Conservation (phyloP, 2,329 filamentous ascomycete genomes). For the Botryotinia narcissicola region DNA sequence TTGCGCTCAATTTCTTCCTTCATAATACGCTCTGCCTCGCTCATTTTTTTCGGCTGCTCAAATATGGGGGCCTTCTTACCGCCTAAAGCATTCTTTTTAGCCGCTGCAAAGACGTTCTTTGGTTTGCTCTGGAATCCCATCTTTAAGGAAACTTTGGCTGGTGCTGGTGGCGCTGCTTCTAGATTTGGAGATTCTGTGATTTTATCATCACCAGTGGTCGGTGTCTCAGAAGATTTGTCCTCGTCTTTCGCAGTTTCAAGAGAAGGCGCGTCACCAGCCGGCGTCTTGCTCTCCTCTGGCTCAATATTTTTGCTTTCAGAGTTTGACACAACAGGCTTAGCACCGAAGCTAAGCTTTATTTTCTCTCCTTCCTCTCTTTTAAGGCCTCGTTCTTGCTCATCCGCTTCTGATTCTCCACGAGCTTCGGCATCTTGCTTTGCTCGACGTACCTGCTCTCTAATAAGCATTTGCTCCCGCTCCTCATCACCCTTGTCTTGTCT, state of each 20-base stretch:
- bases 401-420: conserved; percentile 43
- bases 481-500: conserved; percentile 88
- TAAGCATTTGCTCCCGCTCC: conserved; percentile 78
- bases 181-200: not conserved
- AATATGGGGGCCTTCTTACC: conserved; percentile 59
- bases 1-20: conserved; percentile 76
- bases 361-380: conserved; percentile 71
- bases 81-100: conserved; percentile 68
- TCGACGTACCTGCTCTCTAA: conserved; percentile 78
- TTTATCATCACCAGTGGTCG: not conserved
- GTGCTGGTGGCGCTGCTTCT: conserved; percentile 13
- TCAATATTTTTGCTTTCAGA: conserved; percentile 25
- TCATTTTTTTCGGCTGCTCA: conserved; percentile 76
- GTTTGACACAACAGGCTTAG: conserved; percentile 29
- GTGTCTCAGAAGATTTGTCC: not conserved
- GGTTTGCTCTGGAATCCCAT: conserved; percentile 62
- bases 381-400: conserved; percentile 48
- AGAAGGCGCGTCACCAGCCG: not conserved
- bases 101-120: conserved; percentile 72
- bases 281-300: not conserved
- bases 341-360: conserved; percentile 67
- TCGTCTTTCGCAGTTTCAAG: not conserved
- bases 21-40: conserved; percentile 86
- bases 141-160: conserved; percentile 60
- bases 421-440: conserved; percentile 61